Conservation (phyloP, 2,329 filamentous ascomycete genomes). For the Sclerotinia spermophila region DNA sequence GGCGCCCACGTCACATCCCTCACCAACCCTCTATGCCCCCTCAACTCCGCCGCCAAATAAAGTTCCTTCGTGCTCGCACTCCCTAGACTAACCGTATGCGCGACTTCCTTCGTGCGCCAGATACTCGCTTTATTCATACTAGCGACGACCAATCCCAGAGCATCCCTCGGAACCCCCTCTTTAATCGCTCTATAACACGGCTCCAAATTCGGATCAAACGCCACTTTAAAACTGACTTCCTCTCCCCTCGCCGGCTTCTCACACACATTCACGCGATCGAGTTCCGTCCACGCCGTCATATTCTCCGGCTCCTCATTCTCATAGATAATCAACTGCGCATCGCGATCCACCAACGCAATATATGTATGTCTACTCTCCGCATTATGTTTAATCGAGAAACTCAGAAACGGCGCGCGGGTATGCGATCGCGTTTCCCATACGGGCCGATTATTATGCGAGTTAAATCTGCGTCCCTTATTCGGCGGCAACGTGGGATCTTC, state of each 20-base stretch:
- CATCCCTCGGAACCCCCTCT: slow-evolving; percentile 76
- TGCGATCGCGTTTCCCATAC: slow-evolving; percentile 39
- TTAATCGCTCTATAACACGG: slow-evolving; percentile 73
- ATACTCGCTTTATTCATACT: slow-evolving; percentile 80
- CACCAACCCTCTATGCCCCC: slow-evolving; percentile 71
- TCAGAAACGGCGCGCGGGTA: slow-evolving; percentile 54
- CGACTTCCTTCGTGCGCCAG: slow-evolving; percentile 68
- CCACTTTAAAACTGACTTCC: slow-evolving; percentile 80
- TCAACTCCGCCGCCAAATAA: slow-evolving; percentile 76
- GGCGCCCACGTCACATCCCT: slow-evolving; percentile 90
- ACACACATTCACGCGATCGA: slow-evolving; percentile 75
- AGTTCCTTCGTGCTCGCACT: slow-evolving; percentile 67
- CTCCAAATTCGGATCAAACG: slow-evolving; percentile 84
- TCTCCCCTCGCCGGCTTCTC: slow-evolving; percentile 71
- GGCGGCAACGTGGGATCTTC: slow-evolving; percentile 80
- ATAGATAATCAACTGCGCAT: slow-evolving; percentile 74
- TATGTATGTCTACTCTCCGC: slow-evolving; percentile 78
- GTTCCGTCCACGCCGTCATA: slow-evolving; percentile 67
- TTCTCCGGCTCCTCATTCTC: slow-evolving; percentile 84
- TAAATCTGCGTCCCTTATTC: slow-evolving; percentile 74
- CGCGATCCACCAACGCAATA: slow-evolving; percentile 78
- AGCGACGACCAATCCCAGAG: slow-evolving; percentile 77
- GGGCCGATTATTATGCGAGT: slow-evolving; percentile 62
- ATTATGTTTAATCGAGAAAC: slow-evolving; percentile 79
- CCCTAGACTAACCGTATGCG: slow-evolving; percentile 48